Base-by-base conservation (phyloP, 2,329 filamentous ascomycete genomes). In the Epichloe sylvatica region DNA sequence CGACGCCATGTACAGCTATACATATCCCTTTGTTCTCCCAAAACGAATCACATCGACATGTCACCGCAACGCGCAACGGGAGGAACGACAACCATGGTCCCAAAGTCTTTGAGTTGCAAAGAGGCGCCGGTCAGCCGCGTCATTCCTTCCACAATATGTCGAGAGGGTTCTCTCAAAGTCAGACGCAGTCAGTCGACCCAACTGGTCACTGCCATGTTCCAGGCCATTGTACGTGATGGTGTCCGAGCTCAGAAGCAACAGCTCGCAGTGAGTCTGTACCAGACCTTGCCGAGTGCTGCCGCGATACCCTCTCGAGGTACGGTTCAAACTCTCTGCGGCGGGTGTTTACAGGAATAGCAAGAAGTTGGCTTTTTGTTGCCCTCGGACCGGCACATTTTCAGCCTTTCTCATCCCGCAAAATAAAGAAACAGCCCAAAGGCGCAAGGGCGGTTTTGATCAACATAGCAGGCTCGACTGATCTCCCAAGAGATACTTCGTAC, bases 161-260 rank as follows among this genome's bases (percentile, higher is more conserved):
- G 25, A 30, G 25, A 36, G 12, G 25, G 17, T 2, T 36, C n/a
- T 36, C n/a, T 45, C 15, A 19, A 36, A 33, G 43, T 47, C 49
- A 25, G 51, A 45, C 5, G 47, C 42, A 15, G 51, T 41, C 38
- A 48, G 33, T n/a, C 34, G 38, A 11, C 33, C 38, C 1, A 17
- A 21, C 9, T 45, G 40, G 6, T 45, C 35, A 15, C 5, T 39
- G 36, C 19, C 45, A 25, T 35, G 7, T 38, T 15, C 15, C 35
- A 30, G 25, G 25, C 40, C 49, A 34, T 52, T 43, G 35, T 52
- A 51, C 42, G 47, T 40, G 38, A 17, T 42, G 2, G 40, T 45
- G 50, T n/a, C 51, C 45, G 39, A 52, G 51, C 33, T 50, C 43
- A 17, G 46, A 19, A 12, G 51, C 15, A 17, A 49, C 48, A 21